Conservation (phyloP, 805 yeast genomes). For the Candida stauntonica region DNA sequence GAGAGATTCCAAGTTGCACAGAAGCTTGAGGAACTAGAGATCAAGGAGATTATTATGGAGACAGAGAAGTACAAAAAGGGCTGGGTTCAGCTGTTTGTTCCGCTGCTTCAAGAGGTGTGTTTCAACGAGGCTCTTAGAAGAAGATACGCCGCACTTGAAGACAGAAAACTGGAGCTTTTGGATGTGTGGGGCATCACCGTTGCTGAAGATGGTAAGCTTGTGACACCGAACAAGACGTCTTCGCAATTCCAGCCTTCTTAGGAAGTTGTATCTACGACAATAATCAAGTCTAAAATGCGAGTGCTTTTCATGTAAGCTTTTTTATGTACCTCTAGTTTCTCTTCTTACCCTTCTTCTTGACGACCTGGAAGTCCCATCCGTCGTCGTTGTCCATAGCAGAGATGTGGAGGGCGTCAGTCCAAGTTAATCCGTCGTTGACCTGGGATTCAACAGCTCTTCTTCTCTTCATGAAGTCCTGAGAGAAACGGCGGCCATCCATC, state of each 20-base stretch:
- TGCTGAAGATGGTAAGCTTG: conserved; percentile 16
- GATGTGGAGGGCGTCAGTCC: conserved; percentile 67
- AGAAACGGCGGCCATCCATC: conserved; percentile 93
- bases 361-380: conserved; percentile 65
- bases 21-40: conserved; percentile 76
- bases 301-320: too few relatives aligned
- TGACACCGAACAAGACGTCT: conserved; percentile 14
- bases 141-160: conserved; percentile 44
- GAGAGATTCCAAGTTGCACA: conserved; percentile 74
- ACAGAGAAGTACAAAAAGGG: conserved; percentile 70
- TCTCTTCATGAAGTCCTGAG: conserved; percentile 80
- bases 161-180: conserved; percentile 33
- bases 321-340: conserved; percentile 25
- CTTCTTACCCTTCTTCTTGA: conserved; percentile 51
- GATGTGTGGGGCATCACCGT: conserved; percentile 30
- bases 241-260: conserved; percentile 4
- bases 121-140: conserved; percentile 88
- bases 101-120: conserved; percentile 82
- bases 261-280: background rate
- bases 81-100: conserved; percentile 76
- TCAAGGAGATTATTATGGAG: conserved; percentile 70
- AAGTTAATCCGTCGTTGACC: conserved; percentile 47
- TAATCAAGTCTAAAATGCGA: too few relatives aligned
- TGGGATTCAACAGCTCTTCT: conserved; percentile 65
- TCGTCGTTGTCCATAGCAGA: conserved; percentile 38